Base-by-base conservation (phyloP, 257 asterid species). In the Solanum virginianum region DNA sequence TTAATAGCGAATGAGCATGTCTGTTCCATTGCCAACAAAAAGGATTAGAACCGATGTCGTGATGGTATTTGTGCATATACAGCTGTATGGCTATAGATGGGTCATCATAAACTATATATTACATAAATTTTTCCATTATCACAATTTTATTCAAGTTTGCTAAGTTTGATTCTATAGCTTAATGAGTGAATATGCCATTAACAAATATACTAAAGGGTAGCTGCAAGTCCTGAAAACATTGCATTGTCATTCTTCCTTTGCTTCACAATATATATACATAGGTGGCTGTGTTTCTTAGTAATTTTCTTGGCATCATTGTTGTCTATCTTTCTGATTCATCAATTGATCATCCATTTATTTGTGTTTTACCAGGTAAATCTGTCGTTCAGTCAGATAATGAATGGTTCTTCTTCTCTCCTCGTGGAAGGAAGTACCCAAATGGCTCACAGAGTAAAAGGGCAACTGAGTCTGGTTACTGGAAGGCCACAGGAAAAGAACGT, bases 401-500 rank as follows among this genome's bases (percentile, higher is more conserved):
- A 72, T 96, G 99, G 99, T 96, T 95, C 84, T 96, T 95, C 92
- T 95, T 95, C 65, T 88, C 97, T 16, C 92, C 95, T 65, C 98
- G 97, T 0, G 98, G 98, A 74, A 92, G 91, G 86, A 96, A 96
- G 92, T 96, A 94, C 53, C 98, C 96, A 6, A 95, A 92, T 66
- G 99, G 98, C 47, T 90, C 98, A 16, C 98, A 95, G 43, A 95
- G 97, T 84, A 94, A 90, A 84, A 87, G 98, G 89, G 98, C 98
- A 12, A 96, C 99, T 0, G 89, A 84, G 18, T 86, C 70, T 80
- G 99, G 98, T 82, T 93, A 94, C 88, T 95, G 98, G 98, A 96
- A 96, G 90, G 98, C 98, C 71, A 96, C 99, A 0, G 98, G 99
- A 6, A 96, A 93, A 83, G 94, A 95, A 77, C 93, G 98, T 20